Percentiles rank a stretch among this genome's conserved stretches.
Conservation (phyloP, 2,329 filamentous ascomycete species). For the Colletotrichum somersetense region DNA sequence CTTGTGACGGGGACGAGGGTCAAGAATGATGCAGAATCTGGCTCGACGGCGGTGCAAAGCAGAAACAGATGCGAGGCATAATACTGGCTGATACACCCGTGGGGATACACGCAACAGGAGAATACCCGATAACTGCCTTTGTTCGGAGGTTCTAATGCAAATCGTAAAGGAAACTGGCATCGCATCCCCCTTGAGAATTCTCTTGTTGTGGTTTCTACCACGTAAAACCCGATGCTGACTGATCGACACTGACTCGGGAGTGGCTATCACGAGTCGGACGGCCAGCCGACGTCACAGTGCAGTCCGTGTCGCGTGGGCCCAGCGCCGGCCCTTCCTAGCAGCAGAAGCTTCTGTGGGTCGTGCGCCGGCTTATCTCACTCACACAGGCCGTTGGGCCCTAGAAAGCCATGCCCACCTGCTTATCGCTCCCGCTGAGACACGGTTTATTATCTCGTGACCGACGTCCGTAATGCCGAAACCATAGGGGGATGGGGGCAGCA, state of each 20-base stretch:
- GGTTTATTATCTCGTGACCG: conserved; percentile 37
- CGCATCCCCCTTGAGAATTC: background rate
- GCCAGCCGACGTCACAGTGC: conserved; percentile 30
- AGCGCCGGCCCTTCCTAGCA: conserved; percentile 13
- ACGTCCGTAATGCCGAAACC: conserved; percentile 26
- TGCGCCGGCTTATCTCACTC: background rate
- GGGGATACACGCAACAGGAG: background rate
- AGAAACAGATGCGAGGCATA: background rate
- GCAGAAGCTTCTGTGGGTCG: background rate
- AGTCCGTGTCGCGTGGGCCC: conserved; percentile 26
- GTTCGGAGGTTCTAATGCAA: background rate
- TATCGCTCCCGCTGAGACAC: conserved; percentile 22
- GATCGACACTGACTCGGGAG: background rate
- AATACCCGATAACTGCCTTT: background rate
- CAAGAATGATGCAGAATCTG: background rate
- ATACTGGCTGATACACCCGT: background rate
- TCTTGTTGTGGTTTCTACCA: background rate
- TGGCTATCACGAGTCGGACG: background rate
- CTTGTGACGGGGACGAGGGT: conserved; percentile 55
- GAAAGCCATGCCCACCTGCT: background rate
- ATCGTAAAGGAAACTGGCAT: background rate
- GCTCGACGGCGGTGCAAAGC: background rate
- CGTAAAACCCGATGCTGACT: background rate
- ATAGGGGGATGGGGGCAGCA: too few relatives aligned
- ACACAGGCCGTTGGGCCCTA: background rate